phyloP scores from a whole-genome alignment of 352 stramenopile genomes.

The Globisporangium iwayamae region DNA sequence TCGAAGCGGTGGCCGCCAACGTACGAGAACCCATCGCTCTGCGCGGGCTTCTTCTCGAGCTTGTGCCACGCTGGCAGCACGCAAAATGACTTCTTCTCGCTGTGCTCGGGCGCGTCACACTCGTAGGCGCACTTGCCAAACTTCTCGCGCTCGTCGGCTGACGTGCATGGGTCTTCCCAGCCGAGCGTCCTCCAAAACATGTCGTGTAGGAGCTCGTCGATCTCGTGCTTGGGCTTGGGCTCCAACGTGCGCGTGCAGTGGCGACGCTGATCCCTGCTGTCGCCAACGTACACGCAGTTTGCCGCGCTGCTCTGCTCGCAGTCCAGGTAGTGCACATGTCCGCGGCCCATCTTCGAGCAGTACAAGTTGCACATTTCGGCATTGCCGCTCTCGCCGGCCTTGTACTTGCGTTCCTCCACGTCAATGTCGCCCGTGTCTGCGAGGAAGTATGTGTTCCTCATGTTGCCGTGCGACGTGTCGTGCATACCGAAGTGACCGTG shows the following conservation, averaged over 20 bases:
- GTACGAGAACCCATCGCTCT: slow-evolving; percentile 48
- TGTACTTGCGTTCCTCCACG: slow-evolving; percentile 70
- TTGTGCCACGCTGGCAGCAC: slow-evolving; percentile 67
- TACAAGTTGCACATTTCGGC: slow-evolving; percentile 83
- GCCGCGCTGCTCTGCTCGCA: slow-evolving; percentile 39
- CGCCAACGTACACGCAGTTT: slow-evolving; percentile 50
- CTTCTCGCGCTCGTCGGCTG: slow-evolving; percentile 42
- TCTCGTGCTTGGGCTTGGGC: slow-evolving; percentile 43
- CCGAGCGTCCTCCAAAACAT: slow-evolving; percentile 74
- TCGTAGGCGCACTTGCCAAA: slow-evolving; percentile 75
- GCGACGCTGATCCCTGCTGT: slow-evolving; percentile 47
- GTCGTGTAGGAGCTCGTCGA: slow-evolving; percentile 73
- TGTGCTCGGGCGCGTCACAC: slow-evolving; percentile 66
- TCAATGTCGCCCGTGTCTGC: slow-evolving; percentile 59
- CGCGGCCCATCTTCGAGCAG: slow-evolving; percentile 75
- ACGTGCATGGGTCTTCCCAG: slow-evolving; percentile 71
- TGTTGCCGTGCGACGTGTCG: slow-evolving; percentile 75
- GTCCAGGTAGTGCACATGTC: slow-evolving; percentile 71
- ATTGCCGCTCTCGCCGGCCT: slow-evolving; percentile 51
- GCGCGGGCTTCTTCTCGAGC: slow-evolving; percentile 20
- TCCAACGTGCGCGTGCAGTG: slow-evolving; percentile 58
- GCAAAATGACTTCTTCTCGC: slow-evolving; percentile 54
- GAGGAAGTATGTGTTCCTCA: slow-evolving; percentile 74
- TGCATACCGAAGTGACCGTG: slow-evolving; percentile 49
- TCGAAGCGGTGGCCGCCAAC: slow-evolving; percentile 70